phyloP scores from a whole-genome alignment of 352 stramenopile species.

The Ophiocytium majus region DNA sequence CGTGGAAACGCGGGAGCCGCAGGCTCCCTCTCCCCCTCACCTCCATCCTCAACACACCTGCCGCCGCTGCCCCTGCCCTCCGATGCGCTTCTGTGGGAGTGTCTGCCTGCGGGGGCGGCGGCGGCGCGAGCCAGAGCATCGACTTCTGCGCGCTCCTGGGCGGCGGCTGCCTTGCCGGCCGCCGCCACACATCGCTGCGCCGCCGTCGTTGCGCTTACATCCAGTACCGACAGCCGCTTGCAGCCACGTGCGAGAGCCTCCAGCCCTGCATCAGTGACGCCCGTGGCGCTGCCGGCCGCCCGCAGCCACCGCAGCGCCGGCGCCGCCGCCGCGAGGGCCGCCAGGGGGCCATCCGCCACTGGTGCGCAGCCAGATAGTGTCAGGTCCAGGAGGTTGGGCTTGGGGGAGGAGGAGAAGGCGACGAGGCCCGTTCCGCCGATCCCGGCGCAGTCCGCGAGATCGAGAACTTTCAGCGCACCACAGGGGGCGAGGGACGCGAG shows the following conservation, averaged over 20 bases:
- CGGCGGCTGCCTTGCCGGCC: too few species aligned
- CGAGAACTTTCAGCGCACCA: constrained; percentile 19
- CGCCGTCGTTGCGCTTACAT: neutral
- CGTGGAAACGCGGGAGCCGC: neutral
- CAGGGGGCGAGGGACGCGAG: constrained; percentile 1
- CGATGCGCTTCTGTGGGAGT: too few species aligned
- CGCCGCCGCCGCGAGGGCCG: constrained; percentile 20
- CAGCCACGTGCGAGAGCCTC: constrained; percentile 22
- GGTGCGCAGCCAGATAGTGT: constrained; percentile 23
- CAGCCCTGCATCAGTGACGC: neutral
- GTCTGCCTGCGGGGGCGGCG: neutral
- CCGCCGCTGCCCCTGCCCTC: too few species aligned
- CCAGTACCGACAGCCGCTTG: constrained; percentile 3
- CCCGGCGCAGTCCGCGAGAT: constrained; percentile 15
- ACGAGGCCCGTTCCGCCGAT: neutral
- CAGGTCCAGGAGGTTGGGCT: neutral
- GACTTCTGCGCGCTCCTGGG: neutral
- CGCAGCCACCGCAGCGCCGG: constrained; percentile 24
- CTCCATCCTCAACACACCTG: neutral
- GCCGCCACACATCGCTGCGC: neutral
- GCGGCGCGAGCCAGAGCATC: neutral
- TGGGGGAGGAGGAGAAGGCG: neutral
- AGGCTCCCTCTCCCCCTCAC: too few species aligned
- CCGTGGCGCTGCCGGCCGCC: constrained; percentile 13
- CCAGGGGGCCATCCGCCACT: constrained; percentile 28